These are phyloP conservation scores for Pleurozium schreberi DNA, from an alignment of 225 moss, liverwort and hornwort species.

Conservation along the genomic window DNA sequence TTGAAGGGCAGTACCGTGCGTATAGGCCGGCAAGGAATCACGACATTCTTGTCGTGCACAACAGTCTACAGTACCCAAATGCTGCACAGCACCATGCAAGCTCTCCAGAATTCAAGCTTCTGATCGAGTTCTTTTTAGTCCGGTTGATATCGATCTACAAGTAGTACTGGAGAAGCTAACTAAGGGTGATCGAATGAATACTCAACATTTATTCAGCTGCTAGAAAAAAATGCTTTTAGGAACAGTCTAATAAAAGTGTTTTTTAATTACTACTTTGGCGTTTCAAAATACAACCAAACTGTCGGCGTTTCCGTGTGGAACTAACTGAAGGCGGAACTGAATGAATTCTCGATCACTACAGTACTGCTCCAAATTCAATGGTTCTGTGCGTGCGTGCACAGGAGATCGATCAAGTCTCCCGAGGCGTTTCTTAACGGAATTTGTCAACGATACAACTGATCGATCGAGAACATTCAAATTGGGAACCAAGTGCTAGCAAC, in stretches of 20 bases:
- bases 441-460: background rate
- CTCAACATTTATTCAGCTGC: background rate
- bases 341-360: background rate
- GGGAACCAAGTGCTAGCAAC: background rate
- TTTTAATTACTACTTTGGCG: background rate
- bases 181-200: background rate
- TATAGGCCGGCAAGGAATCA: too few relatives aligned
- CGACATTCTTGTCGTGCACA: too few relatives aligned
- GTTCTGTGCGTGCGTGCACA: background rate
- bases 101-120: background rate
- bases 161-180: background rate
- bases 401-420: background rate
- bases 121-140: background rate
- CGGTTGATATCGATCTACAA: background rate
- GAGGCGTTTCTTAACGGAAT: background rate
- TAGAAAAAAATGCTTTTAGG: background rate
- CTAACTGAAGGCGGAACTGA: too few relatives aligned
- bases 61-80: background rate
- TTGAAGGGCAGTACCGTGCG: too few relatives aligned
- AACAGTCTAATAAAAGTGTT: background rate
- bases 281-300: background rate
- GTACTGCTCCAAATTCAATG: background rate
- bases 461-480: too few relatives aligned
- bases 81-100: background rate
- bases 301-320: background rate